Conservation (phyloP, 495 filamentous ascomycete genomes). For the Lentithecium fluviatile region DNA sequence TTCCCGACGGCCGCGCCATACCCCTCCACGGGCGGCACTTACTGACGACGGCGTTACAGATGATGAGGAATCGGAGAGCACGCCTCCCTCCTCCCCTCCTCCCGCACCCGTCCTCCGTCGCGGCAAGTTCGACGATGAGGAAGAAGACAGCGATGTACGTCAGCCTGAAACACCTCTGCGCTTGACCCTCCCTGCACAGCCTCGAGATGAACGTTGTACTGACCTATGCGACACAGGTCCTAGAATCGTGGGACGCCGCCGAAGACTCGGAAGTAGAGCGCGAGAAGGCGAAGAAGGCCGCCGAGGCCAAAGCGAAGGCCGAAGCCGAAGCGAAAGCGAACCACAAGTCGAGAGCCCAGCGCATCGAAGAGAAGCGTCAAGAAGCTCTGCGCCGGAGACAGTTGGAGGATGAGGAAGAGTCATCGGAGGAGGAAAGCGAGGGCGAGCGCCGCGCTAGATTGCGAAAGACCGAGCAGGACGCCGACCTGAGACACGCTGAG, state of each 20-base stretch:
- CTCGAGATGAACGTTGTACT: slow-evolving; percentile 10
- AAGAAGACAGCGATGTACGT: slow-evolving; percentile 76
- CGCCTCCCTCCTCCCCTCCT: slow-evolving; percentile 62
- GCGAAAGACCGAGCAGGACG: slow-evolving; percentile 75
- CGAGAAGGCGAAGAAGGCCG: slow-evolving; percentile 86
- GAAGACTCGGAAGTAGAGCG: slow-evolving; percentile 97
- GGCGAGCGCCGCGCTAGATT: slow-evolving; percentile 68
- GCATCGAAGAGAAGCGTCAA: slow-evolving; percentile 72
- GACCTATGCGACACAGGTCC: slow-evolving; percentile 56
- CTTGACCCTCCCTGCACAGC: neutral
- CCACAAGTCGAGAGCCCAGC: slow-evolving; percentile 86
- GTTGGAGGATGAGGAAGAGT: slow-evolving; percentile 56
- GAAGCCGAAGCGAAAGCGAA: slow-evolving; percentile 87
- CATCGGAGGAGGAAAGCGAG: slow-evolving; percentile 67
- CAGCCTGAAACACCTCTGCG: slow-evolving; percentile 2
- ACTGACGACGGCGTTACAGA: slow-evolving; percentile 46
- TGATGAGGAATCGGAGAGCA: slow-evolving; percentile 66
- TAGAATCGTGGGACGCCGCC: slow-evolving; percentile 96
- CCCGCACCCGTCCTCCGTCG: slow-evolving; percentile 56
- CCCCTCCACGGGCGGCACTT: neutral
- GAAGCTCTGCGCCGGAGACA: slow-evolving; percentile 50
- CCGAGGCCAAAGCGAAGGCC: slow-evolving; percentile 82
- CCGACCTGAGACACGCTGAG: slow-evolving; percentile 86
- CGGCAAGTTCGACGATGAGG: slow-evolving; percentile 88
- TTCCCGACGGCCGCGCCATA: slow-evolving; percentile 6